phyloP scores from a whole-genome alignment of 2,329 filamentous ascomycete species.

The Xylariaceae sp. region DNA sequence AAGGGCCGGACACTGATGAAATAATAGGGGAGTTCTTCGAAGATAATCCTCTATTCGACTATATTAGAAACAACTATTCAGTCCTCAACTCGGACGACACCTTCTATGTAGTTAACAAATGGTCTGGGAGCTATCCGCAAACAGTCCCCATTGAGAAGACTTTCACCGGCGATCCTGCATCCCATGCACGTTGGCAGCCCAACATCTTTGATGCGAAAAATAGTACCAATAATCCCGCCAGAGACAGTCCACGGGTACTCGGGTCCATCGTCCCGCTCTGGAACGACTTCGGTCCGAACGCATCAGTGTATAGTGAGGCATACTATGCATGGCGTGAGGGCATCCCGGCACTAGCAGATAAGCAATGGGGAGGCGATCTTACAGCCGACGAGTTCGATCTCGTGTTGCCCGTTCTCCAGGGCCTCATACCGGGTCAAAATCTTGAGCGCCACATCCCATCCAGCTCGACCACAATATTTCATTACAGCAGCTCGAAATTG shows the following conservation, averaged over 20 bases:
- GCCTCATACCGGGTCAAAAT: conserved; percentile 45
- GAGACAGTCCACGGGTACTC: conserved; percentile 39
- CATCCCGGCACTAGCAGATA: conserved; percentile 50
- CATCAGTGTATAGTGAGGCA: conserved; percentile 48
- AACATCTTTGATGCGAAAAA: conserved; percentile 50
- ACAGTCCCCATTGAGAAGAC: conserved; percentile 45
- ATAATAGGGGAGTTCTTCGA: conserved; percentile 47
- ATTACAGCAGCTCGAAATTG: conserved; percentile 25
- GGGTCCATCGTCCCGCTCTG: conserved; percentile 51
- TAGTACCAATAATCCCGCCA: conserved; percentile 44
- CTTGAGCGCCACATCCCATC: conserved; percentile 44
- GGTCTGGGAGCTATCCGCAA: conserved; percentile 44
- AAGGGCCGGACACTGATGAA: conserved; percentile 1
- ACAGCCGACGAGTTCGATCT: conserved; percentile 37
- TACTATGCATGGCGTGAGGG: conserved; percentile 51
- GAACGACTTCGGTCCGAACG: conserved; percentile 55
- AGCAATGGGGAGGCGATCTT: conserved; percentile 52
- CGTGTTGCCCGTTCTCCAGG: conserved; percentile 39
- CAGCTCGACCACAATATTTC: conserved; percentile 33
- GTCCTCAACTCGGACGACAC: conserved; percentile 54
- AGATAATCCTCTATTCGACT: conserved; percentile 46
- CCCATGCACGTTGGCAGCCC: conserved; percentile 45
- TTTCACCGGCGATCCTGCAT: conserved; percentile 41
- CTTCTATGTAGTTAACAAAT: conserved; percentile 51
- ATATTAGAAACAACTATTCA: conserved; percentile 43